Evolutionary conservation across 2,329 filamentous ascomycete species (phyloP).

Genomic region (Akanthomyces dipterigenus): DNA sequence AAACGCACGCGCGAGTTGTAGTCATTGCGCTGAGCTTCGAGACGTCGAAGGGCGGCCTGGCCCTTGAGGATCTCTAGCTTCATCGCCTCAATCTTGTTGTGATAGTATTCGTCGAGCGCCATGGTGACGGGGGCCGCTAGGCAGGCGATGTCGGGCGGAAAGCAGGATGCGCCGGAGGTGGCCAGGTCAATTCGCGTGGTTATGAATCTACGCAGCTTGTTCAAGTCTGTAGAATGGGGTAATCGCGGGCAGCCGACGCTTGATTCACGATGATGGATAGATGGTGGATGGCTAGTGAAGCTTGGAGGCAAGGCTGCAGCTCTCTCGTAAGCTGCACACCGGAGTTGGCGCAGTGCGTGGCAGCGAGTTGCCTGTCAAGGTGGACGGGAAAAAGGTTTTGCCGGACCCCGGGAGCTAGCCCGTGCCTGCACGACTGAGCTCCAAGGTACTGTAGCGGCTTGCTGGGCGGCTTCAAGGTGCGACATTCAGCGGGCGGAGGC

Average conservation of each 20-base stretch:
- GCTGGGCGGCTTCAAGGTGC: background rate
- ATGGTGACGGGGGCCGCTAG: slow-evolving; percentile 49
- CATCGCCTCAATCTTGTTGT: slow-evolving; percentile 99
- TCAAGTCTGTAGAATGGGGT: background rate
- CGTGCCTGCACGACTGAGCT: too few species aligned
- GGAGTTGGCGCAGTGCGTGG: slow-evolving; percentile 9
- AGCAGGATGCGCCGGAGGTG: background rate
- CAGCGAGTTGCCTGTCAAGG: slow-evolving; percentile 9
- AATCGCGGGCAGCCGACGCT: slow-evolving; percentile 9
- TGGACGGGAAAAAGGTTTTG: slow-evolving; percentile 15
- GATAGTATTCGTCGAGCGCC: slow-evolving; percentile 99
- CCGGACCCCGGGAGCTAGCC: slow-evolving; percentile 12
- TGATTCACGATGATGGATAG: slow-evolving; percentile 8
- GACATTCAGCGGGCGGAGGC: background rate
- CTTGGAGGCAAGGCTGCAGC: slow-evolving; percentile 19
- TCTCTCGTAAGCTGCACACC: slow-evolving; percentile 19
- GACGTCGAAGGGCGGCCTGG: slow-evolving; percentile 85
- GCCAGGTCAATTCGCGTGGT: slow-evolving; percentile 5
- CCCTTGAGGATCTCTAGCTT: slow-evolving; percentile 99
- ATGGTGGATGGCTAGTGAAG: slow-evolving; percentile 15
- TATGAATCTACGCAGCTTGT: background rate
- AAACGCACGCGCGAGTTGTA: slow-evolving; percentile 97
- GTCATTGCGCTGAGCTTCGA: slow-evolving; percentile 97
- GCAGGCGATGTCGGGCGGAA: slow-evolving; percentile 2
- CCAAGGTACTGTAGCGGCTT: background rate